Percentiles rank a stretch among this genome's conserved stretches.
Conservation (phyloP, 768 basidiomycete genomes). For the Porphyrellus cyaneotinctus region DNA sequence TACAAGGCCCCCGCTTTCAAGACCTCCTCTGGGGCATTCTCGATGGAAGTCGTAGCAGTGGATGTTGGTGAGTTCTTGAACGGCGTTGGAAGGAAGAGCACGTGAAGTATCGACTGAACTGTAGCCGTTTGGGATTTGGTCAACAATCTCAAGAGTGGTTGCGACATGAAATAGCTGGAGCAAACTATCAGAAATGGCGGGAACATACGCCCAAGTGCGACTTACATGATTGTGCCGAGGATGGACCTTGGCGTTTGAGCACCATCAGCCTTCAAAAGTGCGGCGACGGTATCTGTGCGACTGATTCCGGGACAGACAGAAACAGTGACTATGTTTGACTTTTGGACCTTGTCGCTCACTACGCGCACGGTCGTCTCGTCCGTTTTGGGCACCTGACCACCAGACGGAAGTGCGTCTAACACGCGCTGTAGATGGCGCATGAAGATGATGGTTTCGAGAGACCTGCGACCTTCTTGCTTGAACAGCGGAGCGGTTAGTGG, state of each 20-base stretch:
- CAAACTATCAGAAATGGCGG: neutral
- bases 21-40: conserved; percentile 49
- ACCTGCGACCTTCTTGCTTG: conserved; percentile 59
- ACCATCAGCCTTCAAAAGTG: conserved; percentile 29
- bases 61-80: conserved; percentile 49
- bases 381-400: conserved; percentile 47
- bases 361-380: conserved; percentile 34
- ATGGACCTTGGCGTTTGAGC: conserved; percentile 36
- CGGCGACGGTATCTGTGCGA: conserved; percentile 62
- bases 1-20: conserved; percentile 77
- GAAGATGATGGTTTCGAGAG: conserved; percentile 58
- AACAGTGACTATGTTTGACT: conserved; percentile 72
- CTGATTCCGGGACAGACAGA: conserved; percentile 75
- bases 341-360: conserved; percentile 42
- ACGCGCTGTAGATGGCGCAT: conserved; percentile 82
- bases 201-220: conserved; percentile 1
- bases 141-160: conserved; percentile 63
- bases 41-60: conserved; percentile 1
- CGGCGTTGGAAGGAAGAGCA: conserved; percentile 76
- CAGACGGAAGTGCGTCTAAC: conserved; percentile 71
- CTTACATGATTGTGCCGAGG: conserved; percentile 49
- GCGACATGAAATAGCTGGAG: conserved; percentile 59
- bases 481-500: conserved; percentile 34
- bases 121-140: conserved; percentile 63
- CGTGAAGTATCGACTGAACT: conserved; percentile 77